phyloP scores from a whole-genome alignment of 179 eudicot genomes.

The Monotropa hypopitys region DNA sequence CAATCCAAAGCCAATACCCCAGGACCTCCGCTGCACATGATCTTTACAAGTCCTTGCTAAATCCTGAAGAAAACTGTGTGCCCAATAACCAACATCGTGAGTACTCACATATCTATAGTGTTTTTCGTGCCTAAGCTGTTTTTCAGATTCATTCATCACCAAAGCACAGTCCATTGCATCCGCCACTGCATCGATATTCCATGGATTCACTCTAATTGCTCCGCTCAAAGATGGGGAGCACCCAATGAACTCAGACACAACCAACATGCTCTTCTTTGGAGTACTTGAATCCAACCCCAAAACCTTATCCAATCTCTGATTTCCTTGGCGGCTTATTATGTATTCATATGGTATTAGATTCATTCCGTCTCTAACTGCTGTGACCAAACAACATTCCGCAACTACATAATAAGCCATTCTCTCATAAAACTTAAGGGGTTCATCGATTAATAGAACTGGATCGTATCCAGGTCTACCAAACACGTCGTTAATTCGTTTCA shows the following conservation, averaged over 20 bases:
- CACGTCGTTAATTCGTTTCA: conserved; percentile 36
- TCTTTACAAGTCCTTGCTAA: conserved; percentile 45
- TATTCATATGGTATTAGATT: conserved; percentile 70
- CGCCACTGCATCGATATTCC: conserved; percentile 59
- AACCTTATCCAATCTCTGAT: conserved; percentile 32
- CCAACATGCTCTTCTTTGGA: conserved; percentile 65
- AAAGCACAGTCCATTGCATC: conserved; percentile 53
- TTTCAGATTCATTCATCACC: conserved; percentile 35
- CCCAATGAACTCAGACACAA: conserved; percentile 63
- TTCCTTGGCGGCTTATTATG: conserved; percentile 52
- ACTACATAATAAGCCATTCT: conserved; percentile 53
- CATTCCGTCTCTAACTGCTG: conserved; percentile 73
- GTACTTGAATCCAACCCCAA: conserved; percentile 27
- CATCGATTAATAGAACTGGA: conserved; percentile 45
- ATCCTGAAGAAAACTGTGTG: conserved; percentile 52
- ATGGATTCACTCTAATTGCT: conserved; percentile 60
- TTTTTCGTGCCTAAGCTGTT: conserved; percentile 55
- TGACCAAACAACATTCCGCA: conserved; percentile 65
- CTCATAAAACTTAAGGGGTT: conserved; percentile 44
- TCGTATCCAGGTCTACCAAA: conserved; percentile 43
- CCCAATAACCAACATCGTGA: conserved; percentile 56
- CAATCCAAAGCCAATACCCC: conserved; percentile 58
- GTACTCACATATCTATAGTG: conserved; percentile 57
- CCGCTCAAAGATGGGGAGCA: conserved; percentile 73
- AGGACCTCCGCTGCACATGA: conserved; percentile 35